phyloP scores from a whole-genome alignment of 164 flowering plant species.

The Vitis vinifera region DNA sequence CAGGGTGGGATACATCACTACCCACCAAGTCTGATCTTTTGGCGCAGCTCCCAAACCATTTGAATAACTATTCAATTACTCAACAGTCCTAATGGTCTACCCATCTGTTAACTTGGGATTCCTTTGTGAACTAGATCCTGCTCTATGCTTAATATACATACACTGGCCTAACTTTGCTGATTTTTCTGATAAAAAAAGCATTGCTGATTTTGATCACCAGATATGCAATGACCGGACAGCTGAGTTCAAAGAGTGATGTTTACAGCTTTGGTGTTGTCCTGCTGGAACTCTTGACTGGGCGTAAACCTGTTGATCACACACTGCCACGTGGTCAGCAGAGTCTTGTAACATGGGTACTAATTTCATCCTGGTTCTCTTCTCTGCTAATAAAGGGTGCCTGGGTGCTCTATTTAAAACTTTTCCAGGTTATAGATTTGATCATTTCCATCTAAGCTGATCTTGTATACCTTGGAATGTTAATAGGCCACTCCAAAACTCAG shows the following conservation, averaged over 20 bases:
- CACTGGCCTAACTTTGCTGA: background rate
- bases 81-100: too few species aligned
- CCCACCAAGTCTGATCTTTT: background rate
- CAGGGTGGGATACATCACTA: too few species aligned
- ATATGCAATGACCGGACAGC: conserved; percentile 87
- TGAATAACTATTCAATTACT: background rate
- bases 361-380: background rate
- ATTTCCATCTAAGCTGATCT: background rate
- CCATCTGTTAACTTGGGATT: too few species aligned
- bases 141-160: background rate
- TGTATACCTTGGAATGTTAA: conserved; percentile 6
- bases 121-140: background rate
- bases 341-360: conserved; percentile 84
- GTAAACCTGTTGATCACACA: conserved; percentile 88
- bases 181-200: background rate
- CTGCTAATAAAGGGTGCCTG: background rate
- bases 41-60: background rate
- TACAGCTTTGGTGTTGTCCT: conserved; percentile 89
- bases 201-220: conserved; percentile 36
- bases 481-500: conserved; percentile 89
- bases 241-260: conserved; percentile 85
- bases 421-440: background rate
- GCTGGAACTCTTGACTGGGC: conserved; percentile 82
- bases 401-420: conserved; percentile 3
- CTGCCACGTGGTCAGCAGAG: conserved; percentile 89